phyloP scores from a whole-genome alignment of 179 eudicot species.

The Beta lomatogona region DNA sequence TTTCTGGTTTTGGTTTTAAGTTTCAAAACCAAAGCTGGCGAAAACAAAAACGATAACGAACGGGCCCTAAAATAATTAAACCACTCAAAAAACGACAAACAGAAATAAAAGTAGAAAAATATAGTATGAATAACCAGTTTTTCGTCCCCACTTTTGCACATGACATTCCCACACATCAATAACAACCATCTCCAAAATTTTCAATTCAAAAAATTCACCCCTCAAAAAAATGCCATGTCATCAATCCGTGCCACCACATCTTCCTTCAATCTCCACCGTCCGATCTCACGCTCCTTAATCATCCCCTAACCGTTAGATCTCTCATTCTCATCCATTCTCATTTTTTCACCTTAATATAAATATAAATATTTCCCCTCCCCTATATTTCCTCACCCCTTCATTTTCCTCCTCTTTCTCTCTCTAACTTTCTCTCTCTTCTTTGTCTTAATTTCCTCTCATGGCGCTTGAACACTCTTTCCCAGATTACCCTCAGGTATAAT shows the following conservation, averaged over 20 bases:
- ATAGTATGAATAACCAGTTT: conserved; percentile 1
- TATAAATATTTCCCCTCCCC: conserved; percentile 1
- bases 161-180: not conserved
- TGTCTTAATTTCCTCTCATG: not conserved
- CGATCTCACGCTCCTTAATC: not conserved
- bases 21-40: no score
- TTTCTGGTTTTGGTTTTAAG: no score
- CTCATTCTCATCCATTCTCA: not conserved
- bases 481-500: conserved; percentile 3
- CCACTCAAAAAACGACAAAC: not conserved
- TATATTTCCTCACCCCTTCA: not conserved
- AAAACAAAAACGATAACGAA: no score
- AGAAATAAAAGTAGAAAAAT: not conserved
- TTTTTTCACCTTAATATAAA: not conserved
- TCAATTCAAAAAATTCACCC: no score
- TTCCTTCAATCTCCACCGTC: not conserved
- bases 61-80: no score
- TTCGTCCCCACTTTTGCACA: not conserved
- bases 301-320: conserved; percentile 10
- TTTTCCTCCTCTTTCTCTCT: not conserved
- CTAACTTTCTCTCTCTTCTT: not conserved
- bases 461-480: conserved; percentile 7
- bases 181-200: not conserved
- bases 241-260: conserved; percentile 1
- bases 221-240: not conserved